Conservation (phyloP, 2,329 filamentous ascomycete species). For the Periconia sp. region DNA sequence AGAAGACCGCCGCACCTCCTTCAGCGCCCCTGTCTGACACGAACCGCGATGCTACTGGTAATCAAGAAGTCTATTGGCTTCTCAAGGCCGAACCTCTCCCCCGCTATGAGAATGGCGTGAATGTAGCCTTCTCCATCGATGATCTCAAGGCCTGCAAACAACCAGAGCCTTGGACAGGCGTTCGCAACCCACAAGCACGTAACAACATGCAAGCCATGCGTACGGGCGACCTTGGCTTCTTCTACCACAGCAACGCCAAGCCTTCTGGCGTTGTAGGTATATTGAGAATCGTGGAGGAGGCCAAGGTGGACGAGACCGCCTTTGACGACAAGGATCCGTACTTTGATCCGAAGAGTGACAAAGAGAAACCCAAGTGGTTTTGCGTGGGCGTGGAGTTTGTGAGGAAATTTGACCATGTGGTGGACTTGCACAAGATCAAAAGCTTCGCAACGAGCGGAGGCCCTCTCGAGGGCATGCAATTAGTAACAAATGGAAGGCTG, state of each 20-base stretch:
- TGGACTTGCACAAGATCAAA: slow-evolving; percentile 75
- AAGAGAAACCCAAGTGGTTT: slow-evolving; percentile 78
- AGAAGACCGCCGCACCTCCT: slow-evolving; percentile 13
- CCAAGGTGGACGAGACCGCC: slow-evolving; percentile 77
- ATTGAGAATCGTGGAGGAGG: slow-evolving; percentile 88
- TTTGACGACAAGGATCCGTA: slow-evolving; percentile 77
- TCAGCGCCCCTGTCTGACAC: slow-evolving; percentile 21
- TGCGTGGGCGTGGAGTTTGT: slow-evolving; percentile 88
- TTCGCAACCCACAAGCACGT: slow-evolving; percentile 64
- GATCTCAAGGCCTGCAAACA: slow-evolving; percentile 74
- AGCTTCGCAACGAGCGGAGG: slow-evolving; percentile 62
- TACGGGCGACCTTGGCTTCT: slow-evolving; percentile 89
- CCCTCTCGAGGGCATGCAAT: slow-evolving; percentile 76
- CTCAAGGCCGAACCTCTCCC: slow-evolving; percentile 76
- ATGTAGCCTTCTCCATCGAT: slow-evolving; percentile 94
- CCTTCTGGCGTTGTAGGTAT: slow-evolving; percentile 84
- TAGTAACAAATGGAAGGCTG: slow-evolving; percentile 80
- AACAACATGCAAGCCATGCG: slow-evolving; percentile 95
- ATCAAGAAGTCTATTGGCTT: slow-evolving; percentile 52
- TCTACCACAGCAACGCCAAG: slow-evolving; percentile 96
- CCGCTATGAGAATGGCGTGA: slow-evolving; percentile 82
- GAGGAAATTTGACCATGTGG: slow-evolving; percentile 75
- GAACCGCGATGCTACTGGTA: slow-evolving; percentile 33
- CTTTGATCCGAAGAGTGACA: slow-evolving; percentile 78
- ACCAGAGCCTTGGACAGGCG: slow-evolving; percentile 89